Conservation (phyloP, 805 yeast genomes). For the Suhomyces prunicola region DNA sequence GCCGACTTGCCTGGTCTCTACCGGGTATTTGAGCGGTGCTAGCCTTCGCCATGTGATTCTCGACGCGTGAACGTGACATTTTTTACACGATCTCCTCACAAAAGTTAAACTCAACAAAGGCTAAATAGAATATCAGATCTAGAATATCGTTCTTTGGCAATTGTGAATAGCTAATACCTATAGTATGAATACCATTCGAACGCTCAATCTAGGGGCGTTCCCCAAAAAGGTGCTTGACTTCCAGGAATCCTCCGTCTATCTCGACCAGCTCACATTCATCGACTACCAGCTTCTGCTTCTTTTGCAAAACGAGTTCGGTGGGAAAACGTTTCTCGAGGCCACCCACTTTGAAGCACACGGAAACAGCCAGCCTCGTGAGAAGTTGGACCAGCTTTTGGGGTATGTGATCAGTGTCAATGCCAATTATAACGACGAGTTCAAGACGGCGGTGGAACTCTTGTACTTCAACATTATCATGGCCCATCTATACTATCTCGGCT, state of each 20-base stretch:
- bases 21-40: constrained; percentile 90
- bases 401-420: constrained; percentile 25
- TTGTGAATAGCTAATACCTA: too few relatives aligned
- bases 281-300: constrained; percentile 37
- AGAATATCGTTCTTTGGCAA: too few relatives aligned
- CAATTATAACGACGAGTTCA: constrained; percentile 20
- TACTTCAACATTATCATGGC: constrained; percentile 32
- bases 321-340: constrained; percentile 19
- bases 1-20: constrained; percentile 92
- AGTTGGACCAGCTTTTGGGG: constrained; percentile 23
- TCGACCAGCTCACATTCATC: constrained; percentile 33
- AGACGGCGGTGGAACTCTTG: constrained; percentile 28
- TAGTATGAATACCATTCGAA: neutral
- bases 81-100: neutral
- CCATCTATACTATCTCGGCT: constrained; percentile 31
- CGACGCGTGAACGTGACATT: neutral
- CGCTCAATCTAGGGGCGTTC: constrained; percentile 29
- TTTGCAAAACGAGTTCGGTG: constrained; percentile 27
- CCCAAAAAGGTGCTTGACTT: constrained; percentile 33
- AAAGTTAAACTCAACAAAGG: too few relatives aligned
- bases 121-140: too few relatives aligned
- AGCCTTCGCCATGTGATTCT: neutral
- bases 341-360: constrained; percentile 6
- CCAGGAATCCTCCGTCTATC: constrained; percentile 31
- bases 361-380: constrained; percentile 13